Evolutionary conservation across 2,329 filamentous ascomycete species (phyloP), one percentile per base, ranked within the genome.

Genomic region (Claviceps monticola): DNA sequence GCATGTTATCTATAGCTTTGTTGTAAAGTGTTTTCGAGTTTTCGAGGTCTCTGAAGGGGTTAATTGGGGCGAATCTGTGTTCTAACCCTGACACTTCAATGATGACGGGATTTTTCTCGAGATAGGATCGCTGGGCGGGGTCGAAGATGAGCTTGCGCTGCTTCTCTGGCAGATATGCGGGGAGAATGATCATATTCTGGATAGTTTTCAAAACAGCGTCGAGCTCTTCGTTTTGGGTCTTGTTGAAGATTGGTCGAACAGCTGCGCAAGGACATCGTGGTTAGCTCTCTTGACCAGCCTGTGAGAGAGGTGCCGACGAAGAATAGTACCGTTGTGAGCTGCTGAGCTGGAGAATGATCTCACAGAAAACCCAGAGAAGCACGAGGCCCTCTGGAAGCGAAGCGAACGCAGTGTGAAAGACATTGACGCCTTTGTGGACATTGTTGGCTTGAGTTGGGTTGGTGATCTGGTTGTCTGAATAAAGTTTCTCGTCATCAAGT

Each of bases 181-280:
- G 81, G 43, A 85, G 66, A 62, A 85, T 76, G 63, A 82, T 73
- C 57, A 76, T 75, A 46, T 73, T 66, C 56, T 81, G 78, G 61
- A 84, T 73, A 21, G 60, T 64, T 42, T 65, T 62, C 55, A 86
- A 74, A 36, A 74, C 60, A 13, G 63, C 53, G 62, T 83, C 74
- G 54, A 86, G 73, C 51, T 78, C 68, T 21, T 69, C 56, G 44
- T 75, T 74, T 14, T 75, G 76, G 4, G 77, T 74, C 50, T 71
- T 68, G 7, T 67, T 62, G 60, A 82, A 82, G 52, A 74, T 64
- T 54, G 62, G 62, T 49, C 61, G 61, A 51, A 69, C 57, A 46
- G 57, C 67, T 70, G 49, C 5, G 46, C 29, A 11, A 52, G 2
- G 16, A 36, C 38, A 46, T 47, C 37, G 47, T 51, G 52, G 52